phyloP scores from a whole-genome alignment of 2,329 filamentous ascomycete species.

The Lachnellula occidentalis region DNA sequence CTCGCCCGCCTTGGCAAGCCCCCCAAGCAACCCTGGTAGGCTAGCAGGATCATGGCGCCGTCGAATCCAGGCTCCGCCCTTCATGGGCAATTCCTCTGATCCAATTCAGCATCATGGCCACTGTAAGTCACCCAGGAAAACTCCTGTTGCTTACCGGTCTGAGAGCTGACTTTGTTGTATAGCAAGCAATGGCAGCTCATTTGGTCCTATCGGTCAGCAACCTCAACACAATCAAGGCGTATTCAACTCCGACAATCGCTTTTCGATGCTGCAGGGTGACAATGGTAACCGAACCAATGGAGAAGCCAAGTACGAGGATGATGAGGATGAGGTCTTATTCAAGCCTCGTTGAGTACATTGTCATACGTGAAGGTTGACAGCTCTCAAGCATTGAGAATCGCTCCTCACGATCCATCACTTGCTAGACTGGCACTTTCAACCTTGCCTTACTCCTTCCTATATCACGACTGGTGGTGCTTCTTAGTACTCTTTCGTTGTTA shows the following conservation, averaged over 20 bases:
- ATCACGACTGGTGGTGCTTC: too few species aligned
- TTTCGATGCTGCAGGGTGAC: background rate
- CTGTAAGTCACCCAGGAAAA: background rate
- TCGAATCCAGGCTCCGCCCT: background rate
- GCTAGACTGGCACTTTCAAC: too few species aligned
- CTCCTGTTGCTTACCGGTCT: too few species aligned
- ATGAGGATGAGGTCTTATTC: background rate
- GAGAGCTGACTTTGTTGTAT: background rate
- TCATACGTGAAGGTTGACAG: background rate
- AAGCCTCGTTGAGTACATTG: background rate
- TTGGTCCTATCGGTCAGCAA: background rate
- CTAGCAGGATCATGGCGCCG: constrained; percentile 11
- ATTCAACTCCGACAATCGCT: background rate
- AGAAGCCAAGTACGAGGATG: background rate
- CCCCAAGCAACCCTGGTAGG: background rate
- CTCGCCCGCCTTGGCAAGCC: background rate
- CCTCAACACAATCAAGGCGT: background rate
- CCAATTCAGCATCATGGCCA: background rate
- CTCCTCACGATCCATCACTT: too few species aligned
- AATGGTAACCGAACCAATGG: background rate
- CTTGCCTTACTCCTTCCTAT: too few species aligned
- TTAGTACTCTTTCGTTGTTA: too few species aligned
- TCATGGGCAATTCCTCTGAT: background rate
- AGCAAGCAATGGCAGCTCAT: background rate
- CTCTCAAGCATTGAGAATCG: background rate